Evolutionary conservation across 192 early-diverging fungal species (phyloP).

Genomic region (Backusella sp.): DNA sequence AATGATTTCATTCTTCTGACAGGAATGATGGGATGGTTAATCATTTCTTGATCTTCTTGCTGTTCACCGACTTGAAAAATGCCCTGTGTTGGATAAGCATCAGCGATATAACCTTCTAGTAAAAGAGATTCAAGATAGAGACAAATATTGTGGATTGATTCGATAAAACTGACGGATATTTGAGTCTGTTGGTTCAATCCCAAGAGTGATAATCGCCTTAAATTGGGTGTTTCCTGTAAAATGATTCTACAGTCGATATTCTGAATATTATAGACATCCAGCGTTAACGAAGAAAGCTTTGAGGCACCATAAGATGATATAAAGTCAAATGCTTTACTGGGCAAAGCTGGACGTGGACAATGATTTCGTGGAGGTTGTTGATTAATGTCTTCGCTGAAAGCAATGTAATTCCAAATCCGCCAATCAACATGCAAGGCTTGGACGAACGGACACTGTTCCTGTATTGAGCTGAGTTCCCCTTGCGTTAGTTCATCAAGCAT

Average conservation of each 20-base stretch:
- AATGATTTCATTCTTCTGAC: background rate
- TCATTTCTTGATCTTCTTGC: background rate
- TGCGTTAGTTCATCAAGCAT: slow-evolving; percentile 2
- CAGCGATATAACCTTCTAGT: background rate
- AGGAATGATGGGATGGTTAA: background rate
- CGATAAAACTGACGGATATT: background rate
- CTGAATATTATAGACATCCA: background rate
- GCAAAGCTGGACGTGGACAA: background rate
- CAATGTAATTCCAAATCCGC: slow-evolving; percentile 1
- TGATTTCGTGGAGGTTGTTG: background rate
- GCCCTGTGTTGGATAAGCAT: background rate
- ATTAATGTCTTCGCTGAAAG: background rate
- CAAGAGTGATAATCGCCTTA: background rate
- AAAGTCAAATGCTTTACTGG: background rate
- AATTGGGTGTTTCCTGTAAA: background rate
- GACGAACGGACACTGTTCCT: background rate
- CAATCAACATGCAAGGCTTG: slow-evolving; percentile 1
- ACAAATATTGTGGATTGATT: background rate
- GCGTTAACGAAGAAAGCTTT: background rate
- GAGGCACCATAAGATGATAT: background rate
- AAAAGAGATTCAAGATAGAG: background rate
- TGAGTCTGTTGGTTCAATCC: background rate
- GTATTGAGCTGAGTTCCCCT: background rate
- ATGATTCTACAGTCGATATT: background rate
- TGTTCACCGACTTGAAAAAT: background rate